Base-by-base conservation (phyloP, 2,329 filamentous ascomycete species). In the Calycina marina region DNA sequence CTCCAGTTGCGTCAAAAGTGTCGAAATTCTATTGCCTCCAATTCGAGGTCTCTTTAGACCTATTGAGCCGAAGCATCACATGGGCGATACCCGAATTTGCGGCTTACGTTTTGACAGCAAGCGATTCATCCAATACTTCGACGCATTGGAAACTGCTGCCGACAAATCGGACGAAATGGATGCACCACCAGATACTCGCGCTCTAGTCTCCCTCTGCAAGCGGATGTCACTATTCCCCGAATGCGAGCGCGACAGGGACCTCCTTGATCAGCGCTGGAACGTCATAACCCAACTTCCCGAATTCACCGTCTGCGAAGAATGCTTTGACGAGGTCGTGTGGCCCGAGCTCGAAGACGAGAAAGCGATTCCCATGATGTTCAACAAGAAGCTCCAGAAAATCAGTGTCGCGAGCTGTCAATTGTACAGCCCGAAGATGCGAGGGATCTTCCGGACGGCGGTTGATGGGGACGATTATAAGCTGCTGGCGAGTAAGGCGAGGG, bases 261-360 rank as follows among this genome's bases (percentile, higher is more conserved):
- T 72, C 1, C 64, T 84, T 43, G 57, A 79, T 6, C 60, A 60
- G 30, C 60, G 65, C 24, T 94, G 86, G 86, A 76, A 92, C 53
- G 74, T 69, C 34, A 83, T 92, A 53, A 72, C 79, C 1, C 63
- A 69, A 10, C 59, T 92, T 0, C 81, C 79, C 0, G 70, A 85
- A 29, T 72, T 93, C 46, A 84, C 79, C 1, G 77, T 93, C 4
- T 96, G 86, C 55, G 73, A 80, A 41, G 82, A 88, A 54, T 96
- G 86, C 54, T 93, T 80, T 51, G 70, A 82, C 11, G 74, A 83
- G 14, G 69, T 83, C 1, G 71, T 93, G n/a, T 72, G 69, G 55
- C 84, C 85, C 1, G 61, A 72, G 31, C 56, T 76, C 2, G 60
- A 65, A 17, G 59, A 64, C 3, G 56, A 64, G 24, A 58, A 56